Evolutionary conservation across 805 yeast genomes (phyloP), one percentile per base, ranked within the genome.

Genomic region (Kodamaea kakaduensis): DNA sequence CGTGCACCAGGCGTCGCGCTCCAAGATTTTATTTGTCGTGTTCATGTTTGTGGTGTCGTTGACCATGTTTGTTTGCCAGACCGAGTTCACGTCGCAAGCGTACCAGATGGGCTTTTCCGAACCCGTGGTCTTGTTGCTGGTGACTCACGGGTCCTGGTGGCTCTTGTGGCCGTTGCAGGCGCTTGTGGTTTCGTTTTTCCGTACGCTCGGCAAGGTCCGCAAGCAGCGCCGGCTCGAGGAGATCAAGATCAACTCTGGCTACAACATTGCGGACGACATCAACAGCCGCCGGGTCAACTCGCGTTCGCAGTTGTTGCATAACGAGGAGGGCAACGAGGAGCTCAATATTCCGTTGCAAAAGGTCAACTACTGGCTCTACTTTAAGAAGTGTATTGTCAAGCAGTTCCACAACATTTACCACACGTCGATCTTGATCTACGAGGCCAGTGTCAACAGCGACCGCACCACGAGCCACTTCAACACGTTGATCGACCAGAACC

Each of bases 71-170:
- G 88, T 87, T 4, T 50, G 71, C 10, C 96, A 86, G 52, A 86
- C 96, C 0, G 96, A 86, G 53, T 64, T 80, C 41, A 84, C 94
- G 2, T 72, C 86, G 5, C 78, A 78, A 37, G 69, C 86, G 5
- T 81, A 84, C 51, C 62, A 67, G 19, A 52, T 64, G 6, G 72
- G 69, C 3, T 86, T 77, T 55, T 54, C 71, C 34, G 88, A 85
- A 50, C 95, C 96, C 0, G 65, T 84, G 15, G 56, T 85, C 16
- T 59, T 81, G 37, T 59, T 81, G n/a, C 56, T 69, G 36, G 58
- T 84, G 12, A 86, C 95, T 0, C 96, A 86, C 51, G 83, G 88
- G 2, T 73, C 81, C 8, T 84, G 93, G 94, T 65, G 78, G 69
- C 33, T 74, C 9, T 64, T 84, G 30, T 80, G 87, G 83, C 90